Conservation (phyloP, 768 basidiomycete species). For the Gymnopilus dilepis region DNA sequence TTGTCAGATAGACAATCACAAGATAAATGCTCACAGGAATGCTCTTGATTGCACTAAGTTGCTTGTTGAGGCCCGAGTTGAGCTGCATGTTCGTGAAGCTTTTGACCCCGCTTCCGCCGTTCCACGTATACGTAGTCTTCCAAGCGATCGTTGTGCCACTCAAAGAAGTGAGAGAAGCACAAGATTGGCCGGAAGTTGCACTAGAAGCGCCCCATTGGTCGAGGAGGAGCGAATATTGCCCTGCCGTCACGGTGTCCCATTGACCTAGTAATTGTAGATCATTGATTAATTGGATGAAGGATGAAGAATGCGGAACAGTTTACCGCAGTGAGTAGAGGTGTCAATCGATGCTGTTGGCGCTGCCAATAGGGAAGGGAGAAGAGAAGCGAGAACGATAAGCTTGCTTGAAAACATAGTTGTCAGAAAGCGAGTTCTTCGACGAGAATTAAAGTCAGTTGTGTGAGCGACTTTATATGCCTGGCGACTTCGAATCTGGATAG, state of each 20-base stretch:
- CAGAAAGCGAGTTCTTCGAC: background rate
- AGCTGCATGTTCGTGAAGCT: slow-evolving; percentile 65
- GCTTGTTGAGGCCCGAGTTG: slow-evolving; percentile 54
- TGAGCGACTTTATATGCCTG: slow-evolving; percentile 7
- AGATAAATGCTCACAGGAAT: slow-evolving; percentile 53
- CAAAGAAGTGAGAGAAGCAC: slow-evolving; percentile 50
- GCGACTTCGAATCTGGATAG: background rate
- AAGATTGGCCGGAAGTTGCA: slow-evolving; percentile 55
- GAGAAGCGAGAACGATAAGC: slow-evolving; percentile 33
- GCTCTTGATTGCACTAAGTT: slow-evolving; percentile 54
- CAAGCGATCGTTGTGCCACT: slow-evolving; percentile 50
- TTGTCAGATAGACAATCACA: background rate
- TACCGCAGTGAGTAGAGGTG: slow-evolving; percentile 45
- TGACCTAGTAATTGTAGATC: slow-evolving; percentile 39
- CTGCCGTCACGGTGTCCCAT: slow-evolving; percentile 53
- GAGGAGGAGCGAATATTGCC: slow-evolving; percentile 52
- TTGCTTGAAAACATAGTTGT: slow-evolving; percentile 29
- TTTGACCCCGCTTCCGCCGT: slow-evolving; percentile 58
- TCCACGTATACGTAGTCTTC: slow-evolving; percentile 60
- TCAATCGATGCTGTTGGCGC: slow-evolving; percentile 40
- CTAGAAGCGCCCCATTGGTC: slow-evolving; percentile 51
- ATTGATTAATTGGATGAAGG: too few species aligned
- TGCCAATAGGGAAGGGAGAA: slow-evolving; percentile 35
- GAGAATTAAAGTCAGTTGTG: background rate
- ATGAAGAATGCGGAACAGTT: too few species aligned